phyloP scores from a whole-genome alignment of 1,284 basidiomycete genomes.

The Athelia psychrophila region DNA sequence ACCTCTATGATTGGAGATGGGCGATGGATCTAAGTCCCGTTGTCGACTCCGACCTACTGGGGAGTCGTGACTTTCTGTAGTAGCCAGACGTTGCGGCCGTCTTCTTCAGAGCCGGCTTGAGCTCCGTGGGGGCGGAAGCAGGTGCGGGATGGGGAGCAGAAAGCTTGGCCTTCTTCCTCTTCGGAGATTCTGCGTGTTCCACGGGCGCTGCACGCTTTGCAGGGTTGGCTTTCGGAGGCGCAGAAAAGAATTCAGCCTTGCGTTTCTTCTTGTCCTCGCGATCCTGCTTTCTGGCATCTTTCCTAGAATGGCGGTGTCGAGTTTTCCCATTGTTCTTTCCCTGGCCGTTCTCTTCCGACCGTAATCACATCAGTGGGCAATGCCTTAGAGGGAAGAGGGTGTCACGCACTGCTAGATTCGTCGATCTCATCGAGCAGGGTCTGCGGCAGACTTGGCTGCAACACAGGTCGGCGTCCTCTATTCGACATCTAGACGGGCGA shows the following conservation, averaged over 20 bases:
- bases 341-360: conserved; percentile 14
- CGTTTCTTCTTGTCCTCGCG: conserved; percentile 55
- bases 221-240: conserved; percentile 7
- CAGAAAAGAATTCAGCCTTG: conserved; percentile 53
- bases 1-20: too few species aligned
- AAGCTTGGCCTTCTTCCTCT: conserved; percentile 41
- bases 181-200: conserved; percentile 38
- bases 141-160: conserved; percentile 5
- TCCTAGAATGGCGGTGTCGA: conserved; percentile 38
- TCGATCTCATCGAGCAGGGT: conserved; percentile 35
- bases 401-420: conserved; percentile 17
- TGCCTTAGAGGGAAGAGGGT: not conserved
- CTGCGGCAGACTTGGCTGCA: conserved; percentile 37
- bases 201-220: conserved; percentile 34
- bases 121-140: conserved; percentile 4
- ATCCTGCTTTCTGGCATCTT: conserved; percentile 63
- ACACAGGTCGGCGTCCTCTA: conserved; percentile 33
- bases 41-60: conserved; percentile 58
- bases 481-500: too few species aligned
- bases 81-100: conserved; percentile 25
- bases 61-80: conserved; percentile 47
- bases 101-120: not conserved
- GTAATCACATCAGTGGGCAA: not conserved
- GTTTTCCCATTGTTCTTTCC: conserved; percentile 10
- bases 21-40: conserved; percentile 36